Evolutionary conservation across 805 yeast species (phyloP), one percentile per base, ranked within the genome.

Genomic region (Candida alai): DNA sequence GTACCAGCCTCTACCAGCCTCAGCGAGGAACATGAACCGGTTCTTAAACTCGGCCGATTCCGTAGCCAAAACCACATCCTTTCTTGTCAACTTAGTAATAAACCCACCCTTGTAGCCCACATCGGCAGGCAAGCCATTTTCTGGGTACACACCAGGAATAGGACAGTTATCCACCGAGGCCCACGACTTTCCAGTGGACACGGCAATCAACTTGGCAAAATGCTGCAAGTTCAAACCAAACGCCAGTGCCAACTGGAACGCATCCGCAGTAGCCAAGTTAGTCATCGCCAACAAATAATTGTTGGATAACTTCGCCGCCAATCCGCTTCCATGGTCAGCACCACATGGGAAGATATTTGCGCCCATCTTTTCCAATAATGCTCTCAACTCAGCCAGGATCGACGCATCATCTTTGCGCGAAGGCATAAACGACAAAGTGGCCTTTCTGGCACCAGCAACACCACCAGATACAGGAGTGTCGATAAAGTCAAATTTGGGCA

Each of bases 391-490:
- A 1, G 65, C 62, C 3, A 60, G 41, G 15, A 67, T 48, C 13
- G 50, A 49, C 10, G 48, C 55, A 9, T 49, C 51, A 23, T 47
- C 38, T 8, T 51, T 44, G 30, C 69, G 43, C 1, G 76, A 73
- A 10, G 73, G 64, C 79, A 73, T 73, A 46, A 73, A 73, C 2
- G 76, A 67, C 28, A 73, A 56, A 0, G 76, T 65, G 1, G 63
- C 78, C 33, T 73, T 70, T 32, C 67, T 48, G 5, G 79, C 78
- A 1, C 79, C 79, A 1, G 66, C 68, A 1, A 68, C 73, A 11
- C 79, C 79, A 3, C 79, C 79, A 7, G 76, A 69, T 1, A 73
- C 78, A 0, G 79, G 79, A 7, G 78, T 66, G 45, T 73, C 79
- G 24, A 73, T 65, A 42, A 71, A 73, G 38, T 67, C 72, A 36